Conservation (phyloP, 1,284 basidiomycete genomes). For the Sphagnurus paluster region DNA sequence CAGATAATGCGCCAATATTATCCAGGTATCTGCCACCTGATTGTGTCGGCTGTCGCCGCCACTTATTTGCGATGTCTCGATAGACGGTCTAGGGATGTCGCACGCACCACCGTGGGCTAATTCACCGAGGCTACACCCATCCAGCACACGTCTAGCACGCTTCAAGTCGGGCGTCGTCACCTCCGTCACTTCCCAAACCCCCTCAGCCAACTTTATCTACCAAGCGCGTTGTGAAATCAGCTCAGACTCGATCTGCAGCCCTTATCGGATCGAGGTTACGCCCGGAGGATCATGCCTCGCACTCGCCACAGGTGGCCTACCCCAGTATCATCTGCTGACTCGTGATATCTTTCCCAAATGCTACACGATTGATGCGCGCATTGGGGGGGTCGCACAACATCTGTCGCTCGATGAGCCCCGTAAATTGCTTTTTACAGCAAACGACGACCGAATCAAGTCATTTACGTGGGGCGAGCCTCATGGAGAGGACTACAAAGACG, state of each 20-base stretch:
- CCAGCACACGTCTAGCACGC: conserved; percentile 33
- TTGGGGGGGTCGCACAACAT: conserved; percentile 18
- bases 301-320: conserved; percentile 26
- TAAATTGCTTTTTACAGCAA: conserved; percentile 31
- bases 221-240: conserved; percentile 39
- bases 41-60: background rate
- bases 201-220: conserved; percentile 30
- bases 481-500: background rate
- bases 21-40: too few relatives aligned
- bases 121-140: conserved; percentile 28
- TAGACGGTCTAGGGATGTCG: background rate
- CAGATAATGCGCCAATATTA: background rate
- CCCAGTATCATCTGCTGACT: conserved; percentile 29
- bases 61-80: background rate
- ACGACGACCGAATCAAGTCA: conserved; percentile 28
- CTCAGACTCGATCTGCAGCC: conserved; percentile 18
- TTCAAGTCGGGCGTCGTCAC: conserved; percentile 26
- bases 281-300: conserved; percentile 28
- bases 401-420: conserved; percentile 23
- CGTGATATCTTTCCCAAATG: conserved; percentile 11
- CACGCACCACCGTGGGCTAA: conserved; percentile 20
- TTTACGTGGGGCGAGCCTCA: conserved; percentile 25
- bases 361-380: conserved; percentile 15
- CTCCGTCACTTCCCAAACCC: conserved; percentile 19
- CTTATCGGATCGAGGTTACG: conserved; percentile 27